Evolutionary conservation across 345 rosid species (phyloP), one percentile per base, ranked within the genome.

Genomic region (Lepidium sativum): DNA sequence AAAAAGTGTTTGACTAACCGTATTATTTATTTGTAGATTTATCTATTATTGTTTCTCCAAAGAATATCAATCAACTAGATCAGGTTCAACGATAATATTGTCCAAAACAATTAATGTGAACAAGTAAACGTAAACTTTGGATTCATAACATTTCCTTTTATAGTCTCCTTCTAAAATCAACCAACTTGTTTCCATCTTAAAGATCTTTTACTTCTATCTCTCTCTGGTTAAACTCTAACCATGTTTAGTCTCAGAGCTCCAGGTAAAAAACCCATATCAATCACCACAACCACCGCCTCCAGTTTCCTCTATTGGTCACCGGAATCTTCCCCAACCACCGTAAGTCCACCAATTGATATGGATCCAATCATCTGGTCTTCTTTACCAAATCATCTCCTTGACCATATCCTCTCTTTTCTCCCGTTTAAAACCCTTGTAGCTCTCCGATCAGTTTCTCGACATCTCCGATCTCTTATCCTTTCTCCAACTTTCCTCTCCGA

Each of bases 361-460:
- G 96, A 92, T 78, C 91, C 96, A 3, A 65, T 11, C 32, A 79
- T 92, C 63, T 92, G 98, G 98, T 80, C 91, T 77, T 58, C 52
- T 14, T 63, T 89, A 55, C 97, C 97, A 2, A 60, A 21, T 57
- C 96, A 92, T 44, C 63, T 92, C 25, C 81, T 92, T 0, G 97
- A 89, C 21, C 81, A 63, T 37, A 61, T 86, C 16, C 69, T 92
- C 41, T 80, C 83, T 5, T 77, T 83, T 41, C 62, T 92, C 37
- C 94, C 97, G 25, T 82, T 84, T 31, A 80, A 71, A 69, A 62
- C 73, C 9, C 75, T 89, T 69, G 42, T 92, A 63, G 72, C 65
- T 50, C 67, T 92, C 63, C 73, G 86, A 69, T 75, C 98, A 25
- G 80, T 89, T 34, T 88, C 92, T 63, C 82, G 80, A 65, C 73